Base-by-base conservation (phyloP, 169 alveolate species). In the Plasmodium gonderi region DNA sequence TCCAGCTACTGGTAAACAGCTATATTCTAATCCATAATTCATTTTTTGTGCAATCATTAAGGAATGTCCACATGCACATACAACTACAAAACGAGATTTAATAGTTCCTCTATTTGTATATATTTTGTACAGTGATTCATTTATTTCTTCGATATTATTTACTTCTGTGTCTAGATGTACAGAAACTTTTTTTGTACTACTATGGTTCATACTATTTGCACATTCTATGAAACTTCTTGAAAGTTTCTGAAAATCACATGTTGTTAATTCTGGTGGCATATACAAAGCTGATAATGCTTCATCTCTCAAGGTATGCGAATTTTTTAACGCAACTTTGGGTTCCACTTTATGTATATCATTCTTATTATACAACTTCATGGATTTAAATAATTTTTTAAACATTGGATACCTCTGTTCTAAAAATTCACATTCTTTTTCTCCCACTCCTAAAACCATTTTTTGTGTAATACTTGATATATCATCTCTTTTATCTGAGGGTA, bases 401-500 rank as follows among this genome's bases (percentile, higher is more conserved):
- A 94, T 89, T 47, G 82, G 91, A 68, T 81, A 96, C 12, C 98
- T 81, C 54, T 96, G 83, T 64, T 95, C 95, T 64, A 96, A 79
- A 76, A 95, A 95, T 20, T 93, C 94, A 69, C 98, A 96, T 60
- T 96, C 98, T 29, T 68, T 65, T 60, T 94, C 97, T 0, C 98
- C 98, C 2, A 96, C 98, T 8, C 97, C 98, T n/a, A 96, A 91
- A 4, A 96, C 97, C 98, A 96, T 97, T 90, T 97, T 97, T 74
- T 96, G 98, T 17, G 97, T 95, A 42, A 91, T 82, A n/a, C 80
- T 80, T 36, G 97, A 96, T 60, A 95, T 94, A 12, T 92, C 91
- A 38, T 68, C 91, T 42, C 74, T 45, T 51, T 68, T 90, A 12
- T 51, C 68, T 12, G 91, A 90, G 17, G 97, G 97, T 72, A 96